Evolutionary conservation across 306 rosid genomes (phyloP).

Genomic region (Prunus dulcis): DNA sequence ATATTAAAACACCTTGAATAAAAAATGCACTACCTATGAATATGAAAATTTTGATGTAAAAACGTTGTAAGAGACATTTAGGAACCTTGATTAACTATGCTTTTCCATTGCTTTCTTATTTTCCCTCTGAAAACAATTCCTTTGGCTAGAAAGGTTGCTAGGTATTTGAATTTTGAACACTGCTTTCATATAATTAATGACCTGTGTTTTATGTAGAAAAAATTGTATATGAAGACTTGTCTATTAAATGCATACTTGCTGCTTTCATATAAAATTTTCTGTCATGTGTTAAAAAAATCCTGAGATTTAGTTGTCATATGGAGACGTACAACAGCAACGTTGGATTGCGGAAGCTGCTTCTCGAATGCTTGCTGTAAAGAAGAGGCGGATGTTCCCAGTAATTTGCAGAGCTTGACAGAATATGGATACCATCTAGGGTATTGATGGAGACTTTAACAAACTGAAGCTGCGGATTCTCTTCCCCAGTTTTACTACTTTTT

Average conservation of each 20-base stretch:
- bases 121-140: background rate
- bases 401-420: conserved; percentile 88
- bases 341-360: conserved; percentile 75
- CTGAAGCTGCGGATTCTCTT: conserved; percentile 15
- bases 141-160: background rate
- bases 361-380: conserved; percentile 77
- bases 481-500: too few species aligned
- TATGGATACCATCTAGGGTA: conserved; percentile 87
- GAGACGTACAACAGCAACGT: conserved; percentile 63
- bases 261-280: background rate
- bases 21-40: background rate
- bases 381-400: conserved; percentile 55
- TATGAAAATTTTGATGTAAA: background rate
- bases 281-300: background rate
- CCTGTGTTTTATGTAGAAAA: background rate
- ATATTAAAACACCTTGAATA: background rate
- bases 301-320: conserved; percentile 20
- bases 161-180: background rate
- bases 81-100: background rate
- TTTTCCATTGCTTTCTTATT: too few species aligned
- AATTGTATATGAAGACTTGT: background rate
- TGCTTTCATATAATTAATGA: background rate
- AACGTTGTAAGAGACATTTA: background rate
- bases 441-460: conserved; percentile 24
- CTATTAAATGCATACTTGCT: background rate